Base-by-base conservation (phyloP, 306 rosid species). In the Crataegus laevigata region DNA sequence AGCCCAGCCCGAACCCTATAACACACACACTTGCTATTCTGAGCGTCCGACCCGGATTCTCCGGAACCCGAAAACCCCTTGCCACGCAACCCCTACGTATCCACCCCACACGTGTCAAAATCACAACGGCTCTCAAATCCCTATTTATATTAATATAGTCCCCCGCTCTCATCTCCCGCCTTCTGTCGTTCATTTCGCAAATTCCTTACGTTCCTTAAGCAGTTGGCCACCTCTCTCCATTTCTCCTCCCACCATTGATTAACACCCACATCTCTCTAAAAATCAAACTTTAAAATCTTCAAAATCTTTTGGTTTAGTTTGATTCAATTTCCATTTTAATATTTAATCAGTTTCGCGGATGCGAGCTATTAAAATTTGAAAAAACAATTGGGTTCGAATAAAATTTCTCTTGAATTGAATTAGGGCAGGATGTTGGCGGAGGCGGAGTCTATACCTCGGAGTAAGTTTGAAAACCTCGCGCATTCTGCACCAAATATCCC, bases 401-500 rank as follows among this genome's bases (percentile, higher is more conserved):
- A 47, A 47, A 15, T 15, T 47, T 47, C 21, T 18, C 54, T 47
- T 47, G 3, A 15, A 47, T 6, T 4, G 52, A 47, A 47, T 47
- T 6, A 15, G 17, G 66, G 65, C 1, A 34, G 80, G 63, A 77
- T 74, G 83, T 78, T 69, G 17, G 40, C 38, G 40, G 80, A 76
- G 36, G 29, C 57, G 68, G 24, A 75, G 52, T 51, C 47, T 6
- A 34, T 58, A 1, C 77, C 81, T 5, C 73, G 83, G 64, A 67
- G 81, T 1, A 81, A 81, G 30, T 69, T 75, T 67, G 83, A 71
- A 5, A 73, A 78, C 76, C 7, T 21, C 25, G 36, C 81, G 77
- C 78, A 82, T 47, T 78, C 93, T 4, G 92, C 84, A n/a, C 89
- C 91, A 0, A 82, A 87, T 18, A 69, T 83, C 8, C 81, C 91